Percentiles rank a stretch among this genome's conserved stretches.
Evolutionary conservation across 352 stramenopile genomes (phyloP).

Genomic region (Globisporangium nagaii): DNA sequence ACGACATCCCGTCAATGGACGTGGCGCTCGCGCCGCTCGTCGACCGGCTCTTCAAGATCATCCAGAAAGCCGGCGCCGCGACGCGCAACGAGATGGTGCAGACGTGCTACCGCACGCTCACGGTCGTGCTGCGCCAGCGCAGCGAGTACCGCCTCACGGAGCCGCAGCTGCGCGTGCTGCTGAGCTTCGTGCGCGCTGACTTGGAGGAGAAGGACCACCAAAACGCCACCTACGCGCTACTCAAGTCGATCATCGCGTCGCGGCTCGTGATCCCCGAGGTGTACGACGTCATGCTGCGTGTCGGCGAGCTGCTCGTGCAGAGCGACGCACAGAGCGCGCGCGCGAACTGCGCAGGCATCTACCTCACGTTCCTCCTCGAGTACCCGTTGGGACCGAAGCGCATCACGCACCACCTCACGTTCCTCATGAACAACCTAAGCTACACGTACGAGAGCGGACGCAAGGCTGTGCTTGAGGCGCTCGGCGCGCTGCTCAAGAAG

Average conservation of each 20-base stretch:
- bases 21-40: slow-evolving; percentile 77
- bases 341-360: slow-evolving; percentile 73
- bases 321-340: slow-evolving; percentile 88
- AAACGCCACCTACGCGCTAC: slow-evolving; percentile 91
- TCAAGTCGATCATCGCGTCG: slow-evolving; percentile 90
- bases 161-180: slow-evolving; percentile 75
- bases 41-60: slow-evolving; percentile 90
- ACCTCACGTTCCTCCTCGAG: slow-evolving; percentile 91
- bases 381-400: slow-evolving; percentile 93
- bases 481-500: slow-evolving; percentile 88
- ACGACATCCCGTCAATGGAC: slow-evolving; percentile 87
- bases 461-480: slow-evolving; percentile 85
- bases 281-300: slow-evolving; percentile 95
- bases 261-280: slow-evolving; percentile 92
- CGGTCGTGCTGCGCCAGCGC: slow-evolving; percentile 80
- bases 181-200: slow-evolving; percentile 90
- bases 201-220: slow-evolving; percentile 93
- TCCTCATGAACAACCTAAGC: slow-evolving; percentile 93
- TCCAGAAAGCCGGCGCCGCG: slow-evolving; percentile 84
- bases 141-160: slow-evolving; percentile 53
- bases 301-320: slow-evolving; percentile 92
- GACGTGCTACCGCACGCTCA: slow-evolving; percentile 93
- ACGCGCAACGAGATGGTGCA: slow-evolving; percentile 94
- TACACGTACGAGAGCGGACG: slow-evolving; percentile 95
- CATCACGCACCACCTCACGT: slow-evolving; percentile 92